Evolutionary conservation across 768 basidiomycete species (phyloP).

Genomic region (Coprinellus aureogranulatus): DNA sequence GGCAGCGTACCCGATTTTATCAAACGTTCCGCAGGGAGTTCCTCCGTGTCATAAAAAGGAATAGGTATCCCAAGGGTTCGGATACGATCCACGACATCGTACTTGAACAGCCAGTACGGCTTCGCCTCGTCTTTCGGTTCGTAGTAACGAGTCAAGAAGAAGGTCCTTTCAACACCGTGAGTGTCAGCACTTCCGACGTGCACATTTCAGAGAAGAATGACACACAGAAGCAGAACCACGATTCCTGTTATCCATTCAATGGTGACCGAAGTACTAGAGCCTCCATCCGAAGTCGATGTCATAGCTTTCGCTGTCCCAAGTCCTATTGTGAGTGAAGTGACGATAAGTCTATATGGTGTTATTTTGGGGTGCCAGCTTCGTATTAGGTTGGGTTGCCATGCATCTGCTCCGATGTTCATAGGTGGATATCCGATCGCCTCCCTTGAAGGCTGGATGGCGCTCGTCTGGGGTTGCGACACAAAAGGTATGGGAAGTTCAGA

Average conservation of each 20-base stretch:
- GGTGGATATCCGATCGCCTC: too few species aligned
- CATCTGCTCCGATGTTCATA: too few species aligned
- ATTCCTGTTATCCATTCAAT: not conserved
- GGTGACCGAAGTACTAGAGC: not conserved
- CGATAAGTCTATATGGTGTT: not conserved
- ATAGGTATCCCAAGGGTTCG: not conserved
- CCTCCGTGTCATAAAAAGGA: not conserved
- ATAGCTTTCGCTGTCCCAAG: constrained; percentile 1
- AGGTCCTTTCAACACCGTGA: not conserved
- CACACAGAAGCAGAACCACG: not conserved
- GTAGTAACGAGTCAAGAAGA: not conserved
- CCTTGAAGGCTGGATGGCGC: too few species aligned
- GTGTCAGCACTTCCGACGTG: too few species aligned
- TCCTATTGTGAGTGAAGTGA: not conserved
- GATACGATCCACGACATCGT: not conserved
- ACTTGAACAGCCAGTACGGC: constrained; percentile 2
- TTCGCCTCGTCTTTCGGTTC: not conserved
- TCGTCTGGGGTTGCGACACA: too few species aligned
- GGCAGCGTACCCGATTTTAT: constrained; percentile 4
- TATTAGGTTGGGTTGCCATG: too few species aligned
- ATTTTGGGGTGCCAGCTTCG: constrained; percentile 4
- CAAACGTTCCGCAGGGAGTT: not conserved
- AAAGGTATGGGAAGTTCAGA: too few species aligned
- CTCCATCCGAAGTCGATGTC: not conserved
- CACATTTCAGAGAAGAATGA: not conserved